These are phyloP conservation scores for Lipomyces anomalus DNA, from an alignment of 805 yeast species.

Conservation along the genomic window DNA sequence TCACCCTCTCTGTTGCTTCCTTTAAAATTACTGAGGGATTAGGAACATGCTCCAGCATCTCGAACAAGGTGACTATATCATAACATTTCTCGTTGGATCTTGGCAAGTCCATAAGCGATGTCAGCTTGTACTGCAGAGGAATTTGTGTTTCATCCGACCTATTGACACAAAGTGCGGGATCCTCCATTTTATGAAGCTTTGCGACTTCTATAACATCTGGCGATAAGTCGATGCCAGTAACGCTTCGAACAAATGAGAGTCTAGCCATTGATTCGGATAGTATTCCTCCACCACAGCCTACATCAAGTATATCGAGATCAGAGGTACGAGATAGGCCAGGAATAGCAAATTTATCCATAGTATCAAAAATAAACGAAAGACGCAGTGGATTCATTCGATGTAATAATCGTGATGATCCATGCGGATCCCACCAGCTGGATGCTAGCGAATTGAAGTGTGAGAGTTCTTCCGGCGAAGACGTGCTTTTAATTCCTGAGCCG, in stretches of 20 bases:
- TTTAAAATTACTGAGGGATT: constrained; percentile 67
- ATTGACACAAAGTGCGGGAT: constrained; percentile 48
- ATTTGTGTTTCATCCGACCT: constrained; percentile 13
- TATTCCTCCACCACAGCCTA: constrained; percentile 99
- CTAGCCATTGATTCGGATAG: constrained; percentile 83
- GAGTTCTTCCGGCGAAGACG: constrained; percentile 48
- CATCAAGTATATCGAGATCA: constrained; percentile 64
- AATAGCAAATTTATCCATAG: constrained; percentile 49
- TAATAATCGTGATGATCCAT: constrained; percentile 87
- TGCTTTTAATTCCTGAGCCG: background rate
- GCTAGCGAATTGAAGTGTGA: constrained; percentile 83
- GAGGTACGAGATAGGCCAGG: constrained; percentile 63
- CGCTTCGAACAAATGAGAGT: constrained; percentile 50
- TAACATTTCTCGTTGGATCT: constrained; percentile 38
- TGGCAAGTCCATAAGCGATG: constrained; percentile 49
- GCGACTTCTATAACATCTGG: constrained; percentile 80
- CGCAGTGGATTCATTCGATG: constrained; percentile 91
- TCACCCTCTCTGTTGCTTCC: constrained; percentile 62
- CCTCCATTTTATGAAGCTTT: constrained; percentile 54
- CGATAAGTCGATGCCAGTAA: constrained; percentile 81
- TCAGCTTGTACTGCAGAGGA: constrained; percentile 49
- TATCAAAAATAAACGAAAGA: constrained; percentile 75
- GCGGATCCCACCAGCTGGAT: constrained; percentile 95
- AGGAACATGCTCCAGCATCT: constrained; percentile 91
- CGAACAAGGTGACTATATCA: constrained; percentile 86